phyloP scores from a whole-genome alignment of 768 basidiomycete species.

The Melanogaster broomeanus region DNA sequence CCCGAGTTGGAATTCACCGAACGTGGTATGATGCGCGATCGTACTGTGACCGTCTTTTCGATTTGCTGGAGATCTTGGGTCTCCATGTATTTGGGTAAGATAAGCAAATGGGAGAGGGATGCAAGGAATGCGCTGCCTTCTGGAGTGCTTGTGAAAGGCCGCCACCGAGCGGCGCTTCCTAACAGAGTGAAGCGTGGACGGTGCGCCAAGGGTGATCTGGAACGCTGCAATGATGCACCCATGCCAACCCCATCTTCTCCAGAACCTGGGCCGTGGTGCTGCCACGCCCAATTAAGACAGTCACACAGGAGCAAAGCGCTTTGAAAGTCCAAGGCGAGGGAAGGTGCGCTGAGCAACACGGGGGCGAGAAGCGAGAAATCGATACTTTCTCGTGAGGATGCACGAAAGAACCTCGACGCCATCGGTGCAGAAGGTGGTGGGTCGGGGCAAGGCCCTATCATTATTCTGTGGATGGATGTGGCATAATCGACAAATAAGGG shows the following conservation, averaged over 20 bases:
- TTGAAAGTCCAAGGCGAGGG: slow-evolving; percentile 33
- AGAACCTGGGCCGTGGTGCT: not conserved
- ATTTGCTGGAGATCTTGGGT: not conserved
- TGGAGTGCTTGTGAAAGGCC: slow-evolving; percentile 28
- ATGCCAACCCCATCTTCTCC: not conserved
- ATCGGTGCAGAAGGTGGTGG: slow-evolving; percentile 15
- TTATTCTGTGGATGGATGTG: slow-evolving; percentile 34
- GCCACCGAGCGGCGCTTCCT: slow-evolving; percentile 33
- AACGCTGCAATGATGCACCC: slow-evolving; percentile 17
- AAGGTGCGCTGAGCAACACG: slow-evolving; percentile 1
- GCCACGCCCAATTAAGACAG: slow-evolving; percentile 20
- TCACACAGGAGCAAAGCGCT: slow-evolving; percentile 40
- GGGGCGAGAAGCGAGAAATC: slow-evolving; percentile 19
- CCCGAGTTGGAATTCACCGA: not conserved
- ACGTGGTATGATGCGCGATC: not conserved
- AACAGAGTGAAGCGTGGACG: slow-evolving; percentile 31
- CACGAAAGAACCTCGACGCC: slow-evolving; percentile 16
- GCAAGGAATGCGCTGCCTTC: slow-evolving; percentile 36
- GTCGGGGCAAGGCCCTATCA: slow-evolving; percentile 34
- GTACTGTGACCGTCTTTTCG: not conserved
- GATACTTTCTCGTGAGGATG: slow-evolving; percentile 2
- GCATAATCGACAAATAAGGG: slow-evolving; percentile 35
- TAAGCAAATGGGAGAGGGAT: slow-evolving; percentile 39
- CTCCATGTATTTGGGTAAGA: slow-evolving; percentile 16
- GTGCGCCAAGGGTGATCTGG: slow-evolving; percentile 22